Evolutionary conservation across 176 grass and related monocot genomes (phyloP).

Genomic region (Zoysia japonica): DNA sequence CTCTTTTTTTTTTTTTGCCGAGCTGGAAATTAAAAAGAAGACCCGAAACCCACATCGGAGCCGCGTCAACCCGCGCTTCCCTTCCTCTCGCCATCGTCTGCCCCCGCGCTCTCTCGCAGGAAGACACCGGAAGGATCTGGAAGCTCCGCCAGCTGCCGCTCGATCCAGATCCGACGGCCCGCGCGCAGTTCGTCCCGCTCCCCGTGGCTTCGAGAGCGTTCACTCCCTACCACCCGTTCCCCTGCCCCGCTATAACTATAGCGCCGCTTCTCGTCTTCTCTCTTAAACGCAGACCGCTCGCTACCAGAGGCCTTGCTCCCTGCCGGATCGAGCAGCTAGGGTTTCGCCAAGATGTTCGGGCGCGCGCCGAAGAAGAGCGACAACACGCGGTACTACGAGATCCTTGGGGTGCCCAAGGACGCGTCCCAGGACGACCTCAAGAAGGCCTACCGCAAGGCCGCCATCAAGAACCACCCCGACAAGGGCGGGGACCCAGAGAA

Average conservation of each 20-base stretch:
- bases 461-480: slow-evolving; percentile 96
- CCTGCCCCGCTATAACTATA: slow-evolving; percentile 24
- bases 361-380: slow-evolving; percentile 87
- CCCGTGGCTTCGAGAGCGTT: slow-evolving; percentile 48
- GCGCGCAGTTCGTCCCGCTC: neutral
- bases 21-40: neutral
- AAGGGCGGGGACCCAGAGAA: slow-evolving; percentile 93
- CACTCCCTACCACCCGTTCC: slow-evolving; percentile 44
- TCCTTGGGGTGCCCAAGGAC: slow-evolving; percentile 71
- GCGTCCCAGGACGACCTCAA: slow-evolving; percentile 74
- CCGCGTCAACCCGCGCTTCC: slow-evolving; percentile 31
- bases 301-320: neutral
- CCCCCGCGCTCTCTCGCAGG: neutral
- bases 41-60: slow-evolving; percentile 9
- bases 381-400: slow-evolving; percentile 84
- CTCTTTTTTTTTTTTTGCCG: too few species aligned
- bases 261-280: neutral
- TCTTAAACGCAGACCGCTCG: slow-evolving; percentile 16
- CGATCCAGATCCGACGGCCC: slow-evolving; percentile 45
- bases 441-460: slow-evolving; percentile 93
- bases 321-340: slow-evolving; percentile 41
- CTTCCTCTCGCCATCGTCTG: neutral
- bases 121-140: slow-evolving; percentile 64
- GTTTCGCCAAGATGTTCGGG: slow-evolving; percentile 65
- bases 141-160: slow-evolving; percentile 7